A percentile compares a stretch with the other conserved stretches of the same genome.
These are phyloP conservation scores for Blastobotrys aristatus DNA, from an alignment of 1,139 yeast genomes.

Conservation along the genomic window DNA sequence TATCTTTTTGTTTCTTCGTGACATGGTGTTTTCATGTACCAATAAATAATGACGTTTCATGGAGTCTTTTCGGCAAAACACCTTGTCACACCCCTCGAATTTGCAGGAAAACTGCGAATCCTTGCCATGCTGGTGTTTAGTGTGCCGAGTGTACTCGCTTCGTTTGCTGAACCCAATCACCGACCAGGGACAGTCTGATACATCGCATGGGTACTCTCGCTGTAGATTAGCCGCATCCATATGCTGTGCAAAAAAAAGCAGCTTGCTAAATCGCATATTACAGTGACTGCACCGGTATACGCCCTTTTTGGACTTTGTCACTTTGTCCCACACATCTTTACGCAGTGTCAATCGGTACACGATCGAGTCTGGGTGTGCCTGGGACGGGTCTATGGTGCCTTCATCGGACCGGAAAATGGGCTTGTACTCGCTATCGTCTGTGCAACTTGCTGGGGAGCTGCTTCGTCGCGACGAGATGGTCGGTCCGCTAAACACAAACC, in stretches of 20 bases:
- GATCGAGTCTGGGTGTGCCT: conserved; percentile 6
- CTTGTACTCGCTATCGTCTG: no score
- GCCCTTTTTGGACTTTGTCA: conserved; percentile 40
- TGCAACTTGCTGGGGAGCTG: no score
- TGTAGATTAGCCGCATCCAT: conserved; percentile 41
- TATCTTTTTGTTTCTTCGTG: conserved; percentile 12
- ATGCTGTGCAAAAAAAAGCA: conserved; percentile 44
- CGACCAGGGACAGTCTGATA: conserved; percentile 55
- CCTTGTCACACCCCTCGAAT: conserved; percentile 45
- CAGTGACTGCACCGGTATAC: conserved; percentile 52
- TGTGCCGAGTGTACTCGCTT: conserved; percentile 59
- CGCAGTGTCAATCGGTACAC: conserved; percentile 7
- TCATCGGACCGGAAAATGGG: not conserved
- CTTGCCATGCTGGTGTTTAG: conserved; percentile 48
- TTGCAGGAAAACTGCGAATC: conserved; percentile 29
- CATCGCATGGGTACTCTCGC: conserved; percentile 49
- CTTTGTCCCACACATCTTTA: conserved; percentile 16
- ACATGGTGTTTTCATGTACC: conserved; percentile 17
- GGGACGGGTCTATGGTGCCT: not conserved
- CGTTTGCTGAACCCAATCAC: conserved; percentile 54
- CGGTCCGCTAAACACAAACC: no score
- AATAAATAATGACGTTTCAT: conserved; percentile 22
- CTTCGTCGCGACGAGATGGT: no score
- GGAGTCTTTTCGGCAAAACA: conserved; percentile 46
- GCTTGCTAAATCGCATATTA: conserved; percentile 37